Base-by-base conservation (phyloP, 768 basidiomycete genomes). In the Pleurotus tuoliensis region DNA sequence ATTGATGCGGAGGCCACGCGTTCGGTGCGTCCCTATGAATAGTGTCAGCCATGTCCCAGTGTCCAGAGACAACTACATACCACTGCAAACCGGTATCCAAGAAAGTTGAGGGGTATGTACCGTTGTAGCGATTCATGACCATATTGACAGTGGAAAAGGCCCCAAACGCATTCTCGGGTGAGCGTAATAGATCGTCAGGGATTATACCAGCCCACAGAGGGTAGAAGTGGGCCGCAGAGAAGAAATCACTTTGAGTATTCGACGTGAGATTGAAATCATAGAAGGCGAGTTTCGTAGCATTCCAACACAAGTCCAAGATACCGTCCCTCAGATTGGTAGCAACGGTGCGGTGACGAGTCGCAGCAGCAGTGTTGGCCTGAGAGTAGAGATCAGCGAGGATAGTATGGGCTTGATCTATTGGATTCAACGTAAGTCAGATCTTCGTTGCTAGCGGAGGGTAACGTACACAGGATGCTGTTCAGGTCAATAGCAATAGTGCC, bases 301-400 rank as follows among this genome's bases (percentile, higher is more conserved):
- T 90, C 94, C 94, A 97, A 70, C 84, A 76, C 7, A 97, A 80
- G 67, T 98, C 95, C 37, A 97, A 73, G 58, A 97, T 83, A 0
- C 86, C 94, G 18, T 71, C 76, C 56, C 82, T 82, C 43, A 92
- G 71, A 6, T 72, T 69, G 0, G 77, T 68, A 0, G 93, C 92
- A 2, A 79, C 76, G 20, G 75, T 62, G 15, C 69, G 73, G 64
- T 94, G 92, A 24, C 71, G 67, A 2, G 71, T 64, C 0, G 77
- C 78, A 4, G 76, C 75, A 0, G 72, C 67, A 0, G 64, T 55
- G 45, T 86, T 79, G 7, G 77, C 68, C n/a, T 60, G 56, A 9
- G 70, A 74, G 63, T 90, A 92, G 2, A 94, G 74, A 24, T 73
- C 61, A 3, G 88, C 83, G 40, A 93, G 70, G 22, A 82, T 73